Evolutionary conservation across 2,329 filamentous ascomycete species (phyloP).

Genomic region (Penicillium brevicompactum): DNA sequence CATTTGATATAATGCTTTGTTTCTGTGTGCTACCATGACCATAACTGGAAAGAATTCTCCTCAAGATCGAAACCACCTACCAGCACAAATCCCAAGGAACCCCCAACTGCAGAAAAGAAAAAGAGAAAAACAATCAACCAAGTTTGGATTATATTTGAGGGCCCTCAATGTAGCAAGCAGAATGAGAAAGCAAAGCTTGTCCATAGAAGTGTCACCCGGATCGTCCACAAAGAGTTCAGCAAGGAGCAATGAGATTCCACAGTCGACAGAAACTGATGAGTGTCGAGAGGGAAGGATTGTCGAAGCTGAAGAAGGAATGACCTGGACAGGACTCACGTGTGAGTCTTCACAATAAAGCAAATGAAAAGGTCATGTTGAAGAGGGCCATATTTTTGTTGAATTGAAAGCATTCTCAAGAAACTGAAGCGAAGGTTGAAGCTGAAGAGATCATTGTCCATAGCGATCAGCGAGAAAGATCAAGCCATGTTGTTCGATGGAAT

Average conservation of each 20-base stretch:
- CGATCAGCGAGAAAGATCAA: not conserved
- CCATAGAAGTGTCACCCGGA: slow-evolving; percentile 2
- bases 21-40: slow-evolving; percentile 10
- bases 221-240: slow-evolving; percentile 11
- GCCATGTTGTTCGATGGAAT: not conserved
- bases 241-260: not conserved
- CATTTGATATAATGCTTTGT: slow-evolving; percentile 1
- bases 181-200: not conserved
- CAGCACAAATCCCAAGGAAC: slow-evolving; percentile 1
- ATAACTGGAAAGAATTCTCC: slow-evolving; percentile 1
- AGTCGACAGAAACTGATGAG: not conserved
- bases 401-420: slow-evolving; percentile 6
- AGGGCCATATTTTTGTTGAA: slow-evolving; percentile 1
- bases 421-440: not conserved
- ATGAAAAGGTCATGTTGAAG: slow-evolving; percentile 5
- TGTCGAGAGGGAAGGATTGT: not conserved
- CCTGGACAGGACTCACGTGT: slow-evolving; percentile 5
- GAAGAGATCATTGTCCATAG: not conserved
- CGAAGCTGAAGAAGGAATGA: slow-evolving; percentile 3
- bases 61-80: not conserved
- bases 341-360: slow-evolving; percentile 7
- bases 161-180: slow-evolving; percentile 2
- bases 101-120: not conserved
- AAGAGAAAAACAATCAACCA: not conserved
- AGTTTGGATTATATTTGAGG: not conserved